A percentile compares a stretch with the other conserved stretches of the same genome.
phyloP scores from a whole-genome alignment of 805 yeast species.

The Candida maris region DNA sequence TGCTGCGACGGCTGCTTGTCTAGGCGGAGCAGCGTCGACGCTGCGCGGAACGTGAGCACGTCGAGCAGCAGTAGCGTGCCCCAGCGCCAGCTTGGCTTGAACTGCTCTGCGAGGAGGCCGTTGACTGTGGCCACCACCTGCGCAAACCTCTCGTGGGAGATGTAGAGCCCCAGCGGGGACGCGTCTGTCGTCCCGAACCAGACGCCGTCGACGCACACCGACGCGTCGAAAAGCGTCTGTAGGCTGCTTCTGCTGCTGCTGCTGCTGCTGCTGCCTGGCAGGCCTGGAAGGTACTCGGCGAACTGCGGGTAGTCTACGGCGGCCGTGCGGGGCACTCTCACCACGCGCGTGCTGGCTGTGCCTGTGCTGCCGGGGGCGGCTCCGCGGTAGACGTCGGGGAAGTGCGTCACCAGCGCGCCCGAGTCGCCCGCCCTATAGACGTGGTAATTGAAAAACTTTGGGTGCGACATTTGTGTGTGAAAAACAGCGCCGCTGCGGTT shows the following conservation, averaged over 20 bases:
- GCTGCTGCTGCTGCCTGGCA: constrained; percentile 39
- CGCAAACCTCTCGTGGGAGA: constrained; percentile 37
- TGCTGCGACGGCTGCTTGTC: constrained; percentile 32
- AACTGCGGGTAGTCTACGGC: constrained; percentile 49
- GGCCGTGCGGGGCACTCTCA: constrained; percentile 58
- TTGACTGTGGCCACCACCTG: constrained; percentile 46
- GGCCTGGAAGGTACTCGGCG: constrained; percentile 52
- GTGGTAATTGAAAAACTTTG: constrained; percentile 63
- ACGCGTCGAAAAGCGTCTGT: constrained; percentile 29
- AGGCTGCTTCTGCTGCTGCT: constrained; percentile 21
- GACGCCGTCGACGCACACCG: constrained; percentile 39
- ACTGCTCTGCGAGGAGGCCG: constrained; percentile 35
- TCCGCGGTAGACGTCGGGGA: constrained; percentile 51
- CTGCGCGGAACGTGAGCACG: constrained; percentile 37
- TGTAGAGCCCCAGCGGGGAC: constrained; percentile 44
- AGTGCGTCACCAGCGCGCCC: constrained; percentile 56
- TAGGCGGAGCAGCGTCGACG: constrained; percentile 32
- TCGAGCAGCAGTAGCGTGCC: constrained; percentile 41
- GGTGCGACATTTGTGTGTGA: too few relatives aligned
- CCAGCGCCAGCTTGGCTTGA: constrained; percentile 35
- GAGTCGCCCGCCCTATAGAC: constrained; percentile 41
- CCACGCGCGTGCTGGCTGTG: constrained; percentile 45
- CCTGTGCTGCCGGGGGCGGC: background rate
- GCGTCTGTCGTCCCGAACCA: constrained; percentile 51
- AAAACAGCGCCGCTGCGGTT: too few relatives aligned